phyloP scores from a whole-genome alignment of 2,329 filamentous ascomycete species.

The Fonsecaea pugnacius region DNA sequence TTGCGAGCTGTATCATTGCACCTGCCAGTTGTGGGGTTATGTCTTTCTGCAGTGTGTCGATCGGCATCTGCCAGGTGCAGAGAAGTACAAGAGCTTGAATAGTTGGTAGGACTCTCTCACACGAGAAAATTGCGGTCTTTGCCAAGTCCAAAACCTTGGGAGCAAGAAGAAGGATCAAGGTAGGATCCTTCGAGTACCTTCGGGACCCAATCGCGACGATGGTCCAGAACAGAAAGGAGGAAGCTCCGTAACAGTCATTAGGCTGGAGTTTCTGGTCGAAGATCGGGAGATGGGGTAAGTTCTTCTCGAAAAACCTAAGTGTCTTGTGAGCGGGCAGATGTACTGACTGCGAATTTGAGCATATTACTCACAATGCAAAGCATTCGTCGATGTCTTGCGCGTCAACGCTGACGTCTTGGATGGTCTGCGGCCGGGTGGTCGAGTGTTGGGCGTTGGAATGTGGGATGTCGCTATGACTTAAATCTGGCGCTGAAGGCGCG shows the following conservation, averaged over 20 bases:
- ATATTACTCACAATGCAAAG: conserved; percentile 42
- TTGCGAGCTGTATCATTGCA: conserved; percentile 25
- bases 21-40: conserved; percentile 24
- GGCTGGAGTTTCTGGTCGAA: conserved; percentile 59
- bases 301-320: conserved; percentile 60
- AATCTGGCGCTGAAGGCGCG: not conserved
- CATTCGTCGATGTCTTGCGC: conserved; percentile 27
- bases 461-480: not conserved
- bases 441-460: not conserved
- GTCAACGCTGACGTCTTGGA: conserved; percentile 18
- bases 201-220: conserved; percentile 66
- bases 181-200: conserved; percentile 59
- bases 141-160: conserved; percentile 23
- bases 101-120: conserved; percentile 19
- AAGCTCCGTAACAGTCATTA: conserved; percentile 62
- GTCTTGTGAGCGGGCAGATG: not conserved
- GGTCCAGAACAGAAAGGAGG: conserved; percentile 68
- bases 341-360: not conserved
- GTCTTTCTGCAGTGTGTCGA: conserved; percentile 25
- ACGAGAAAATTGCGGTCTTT: conserved; percentile 22
- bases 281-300: conserved; percentile 67
- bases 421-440: conserved; percentile 11
- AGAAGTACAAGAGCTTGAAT: conserved; percentile 28
- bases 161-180: conserved; percentile 56
- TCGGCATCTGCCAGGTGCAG: conserved; percentile 29